These are phyloP conservation scores for Geotrichum candidum DNA, from an alignment of 1,139 yeast genomes.

Conservation along the genomic window DNA sequence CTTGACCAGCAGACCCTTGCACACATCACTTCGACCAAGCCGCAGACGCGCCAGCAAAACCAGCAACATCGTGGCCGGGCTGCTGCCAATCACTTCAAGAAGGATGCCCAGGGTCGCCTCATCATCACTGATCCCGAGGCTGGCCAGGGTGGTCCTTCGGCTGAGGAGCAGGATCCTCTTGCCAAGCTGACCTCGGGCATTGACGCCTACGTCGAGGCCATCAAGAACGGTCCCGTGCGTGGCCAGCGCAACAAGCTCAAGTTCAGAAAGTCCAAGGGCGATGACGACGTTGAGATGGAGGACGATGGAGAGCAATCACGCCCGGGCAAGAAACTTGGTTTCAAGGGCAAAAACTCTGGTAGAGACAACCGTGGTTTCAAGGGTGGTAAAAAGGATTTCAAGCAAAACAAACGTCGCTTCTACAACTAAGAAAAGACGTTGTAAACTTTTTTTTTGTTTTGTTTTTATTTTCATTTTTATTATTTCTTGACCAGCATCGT, in stretches of 20 bases:
- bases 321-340: constrained; percentile 4
- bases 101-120: constrained; percentile 40
- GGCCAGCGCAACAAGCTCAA: constrained; percentile 89
- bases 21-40: constrained; percentile 80
- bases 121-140: constrained; percentile 34
- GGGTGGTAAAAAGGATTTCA: constrained; percentile 4
- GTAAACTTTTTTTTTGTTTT: too few relatives aligned
- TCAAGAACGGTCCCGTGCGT: constrained; percentile 84
- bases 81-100: constrained; percentile 44
- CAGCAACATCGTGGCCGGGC: constrained; percentile 38
- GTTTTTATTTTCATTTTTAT: too few relatives aligned
- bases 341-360: constrained; percentile 8
- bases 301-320: constrained; percentile 13
- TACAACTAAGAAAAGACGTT: background rate
- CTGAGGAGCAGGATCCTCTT: constrained; percentile 45
- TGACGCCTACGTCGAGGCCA: constrained; percentile 90
- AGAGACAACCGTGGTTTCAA: constrained; percentile 14
- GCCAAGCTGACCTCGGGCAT: constrained; percentile 55
- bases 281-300: constrained; percentile 44
- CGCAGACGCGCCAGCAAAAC: constrained; percentile 39
- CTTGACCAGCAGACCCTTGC: constrained; percentile 79
- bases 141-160: constrained; percentile 13
- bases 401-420: constrained; percentile 10
- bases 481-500: too few relatives aligned
- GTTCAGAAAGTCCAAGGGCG: constrained; percentile 57